These are phyloP conservation scores for Suillus hirtellus DNA, from an alignment of 768 basidiomycete species.

Conservation along the genomic window DNA sequence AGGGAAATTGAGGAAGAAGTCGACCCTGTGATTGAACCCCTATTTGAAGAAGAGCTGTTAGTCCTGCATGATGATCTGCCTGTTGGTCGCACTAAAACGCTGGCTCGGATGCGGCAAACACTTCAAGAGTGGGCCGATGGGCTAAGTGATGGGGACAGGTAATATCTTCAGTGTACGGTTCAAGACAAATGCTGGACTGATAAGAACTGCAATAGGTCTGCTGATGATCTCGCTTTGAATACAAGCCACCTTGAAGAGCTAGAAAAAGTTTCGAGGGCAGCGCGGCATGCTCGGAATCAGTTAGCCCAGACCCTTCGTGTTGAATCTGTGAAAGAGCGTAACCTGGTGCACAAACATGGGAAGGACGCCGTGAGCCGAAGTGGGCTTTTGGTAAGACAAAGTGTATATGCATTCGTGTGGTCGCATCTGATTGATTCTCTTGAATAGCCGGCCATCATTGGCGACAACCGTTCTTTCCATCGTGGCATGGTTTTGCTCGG, in stretches of 20 bases:
- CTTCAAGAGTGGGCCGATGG: slow-evolving; percentile 57
- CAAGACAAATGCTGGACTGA: not conserved
- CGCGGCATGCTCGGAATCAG: slow-evolving; percentile 50
- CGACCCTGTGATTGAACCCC: slow-evolving; percentile 19
- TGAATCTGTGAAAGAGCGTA: slow-evolving; percentile 37
- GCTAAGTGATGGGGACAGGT: slow-evolving; percentile 62
- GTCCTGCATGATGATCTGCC: slow-evolving; percentile 23
- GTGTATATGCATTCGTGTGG: not conserved
- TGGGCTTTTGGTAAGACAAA: slow-evolving; percentile 39
- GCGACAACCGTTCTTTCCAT: slow-evolving; percentile 22
- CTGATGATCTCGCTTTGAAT: slow-evolving; percentile 38
- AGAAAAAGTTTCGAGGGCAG: slow-evolving; percentile 51
- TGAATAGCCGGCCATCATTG: slow-evolving; percentile 24
- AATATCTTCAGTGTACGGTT: slow-evolving; percentile 15
- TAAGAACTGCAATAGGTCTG: slow-evolving; percentile 33
- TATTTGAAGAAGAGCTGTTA: slow-evolving; percentile 23
- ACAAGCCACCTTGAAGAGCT: slow-evolving; percentile 50
- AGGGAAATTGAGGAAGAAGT: slow-evolving; percentile 46
- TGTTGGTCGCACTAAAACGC: slow-evolving; percentile 47
- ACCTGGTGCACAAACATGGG: slow-evolving; percentile 36
- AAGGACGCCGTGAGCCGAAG: slow-evolving; percentile 39
- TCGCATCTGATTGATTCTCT: slow-evolving; percentile 10
- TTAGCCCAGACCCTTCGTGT: slow-evolving; percentile 44
- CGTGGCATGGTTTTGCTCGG: slow-evolving; percentile 37
- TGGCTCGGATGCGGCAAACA: slow-evolving; percentile 58